phyloP scores from a whole-genome alignment of 805 yeast genomes.

The Yarrowia phangngaensis region DNA sequence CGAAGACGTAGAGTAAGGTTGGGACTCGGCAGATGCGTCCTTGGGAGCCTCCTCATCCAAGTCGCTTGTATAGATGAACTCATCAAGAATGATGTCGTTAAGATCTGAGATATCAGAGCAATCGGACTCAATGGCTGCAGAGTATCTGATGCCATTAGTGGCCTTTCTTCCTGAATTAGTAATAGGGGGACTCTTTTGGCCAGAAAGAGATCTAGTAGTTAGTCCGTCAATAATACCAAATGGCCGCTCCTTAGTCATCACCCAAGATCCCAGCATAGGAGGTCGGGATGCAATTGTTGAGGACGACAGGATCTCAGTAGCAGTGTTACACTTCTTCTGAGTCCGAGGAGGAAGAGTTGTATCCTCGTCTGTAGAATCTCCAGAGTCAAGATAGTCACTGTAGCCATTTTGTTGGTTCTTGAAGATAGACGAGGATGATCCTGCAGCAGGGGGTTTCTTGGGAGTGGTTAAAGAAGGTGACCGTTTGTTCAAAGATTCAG shows the following conservation, averaged over 20 bases:
- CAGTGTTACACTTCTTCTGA: conserved; percentile 33
- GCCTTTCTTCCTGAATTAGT: conserved; percentile 24
- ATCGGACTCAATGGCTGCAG: conserved; percentile 28
- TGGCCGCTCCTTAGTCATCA: conserved; percentile 69
- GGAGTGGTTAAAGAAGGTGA: conserved; percentile 4
- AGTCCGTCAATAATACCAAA: conserved; percentile 93
- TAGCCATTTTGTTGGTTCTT: conserved; percentile 7
- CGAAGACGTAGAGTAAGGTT: conserved; percentile 35
- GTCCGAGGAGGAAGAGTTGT: conserved; percentile 68
- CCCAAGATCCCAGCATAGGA: conserved; percentile 91
- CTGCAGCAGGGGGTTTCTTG: conserved; percentile 21
- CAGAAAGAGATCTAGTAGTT: conserved; percentile 78
- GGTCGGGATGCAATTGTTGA: conserved; percentile 79
- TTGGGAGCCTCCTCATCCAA: conserved; percentile 52
- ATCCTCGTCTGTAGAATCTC: conserved; percentile 94
- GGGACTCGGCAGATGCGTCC: conserved; percentile 32
- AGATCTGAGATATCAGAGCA: conserved; percentile 35
- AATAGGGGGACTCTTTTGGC: conserved; percentile 35
- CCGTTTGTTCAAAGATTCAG: neutral
- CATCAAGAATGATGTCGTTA: conserved; percentile 62
- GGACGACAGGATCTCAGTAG: conserved; percentile 89
- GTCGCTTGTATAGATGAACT: conserved; percentile 81
- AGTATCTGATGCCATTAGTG: conserved; percentile 28
- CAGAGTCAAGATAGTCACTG: conserved; percentile 45
- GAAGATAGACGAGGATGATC: conserved; percentile 21